Evolutionary conservation across 192 early-diverging fungal genomes (phyloP).

Genomic region (Coemansia sp.): DNA sequence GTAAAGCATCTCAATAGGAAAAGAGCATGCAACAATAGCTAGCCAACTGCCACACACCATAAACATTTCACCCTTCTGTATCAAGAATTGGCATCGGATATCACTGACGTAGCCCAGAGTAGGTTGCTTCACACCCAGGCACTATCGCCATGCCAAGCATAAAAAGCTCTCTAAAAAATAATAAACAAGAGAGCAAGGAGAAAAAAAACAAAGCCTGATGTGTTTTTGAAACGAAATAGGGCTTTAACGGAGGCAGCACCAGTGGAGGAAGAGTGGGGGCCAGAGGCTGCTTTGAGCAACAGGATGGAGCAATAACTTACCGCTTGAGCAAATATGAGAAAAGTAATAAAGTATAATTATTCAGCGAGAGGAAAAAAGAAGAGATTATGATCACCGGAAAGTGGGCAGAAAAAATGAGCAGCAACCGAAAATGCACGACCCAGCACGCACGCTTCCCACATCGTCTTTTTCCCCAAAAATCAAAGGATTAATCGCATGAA

Average conservation of each 20-base stretch:
- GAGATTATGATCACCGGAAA: conserved; percentile 38
- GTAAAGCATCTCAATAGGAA: neutral
- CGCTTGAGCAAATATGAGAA: conserved; percentile 16
- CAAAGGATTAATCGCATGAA: conserved; percentile 1
- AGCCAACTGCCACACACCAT: no score
- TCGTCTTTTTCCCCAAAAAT: conserved; percentile 12
- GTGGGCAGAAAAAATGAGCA: conserved; percentile 11
- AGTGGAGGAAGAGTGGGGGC: neutral
- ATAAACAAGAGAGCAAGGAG: neutral
- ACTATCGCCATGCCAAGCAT: no score
- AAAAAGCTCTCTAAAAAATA: neutral
- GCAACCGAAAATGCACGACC: neutral
- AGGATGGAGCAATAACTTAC: conserved; percentile 9
- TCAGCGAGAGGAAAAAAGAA: conserved; percentile 18
- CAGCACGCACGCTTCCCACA: no score
- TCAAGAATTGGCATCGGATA: neutral
- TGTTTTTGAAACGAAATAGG: neutral
- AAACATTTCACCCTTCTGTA: neutral
- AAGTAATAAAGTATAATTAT: conserved; percentile 24
- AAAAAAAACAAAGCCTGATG: conserved; percentile 3
- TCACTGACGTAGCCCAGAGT: neutral
- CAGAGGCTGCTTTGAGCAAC: neutral
- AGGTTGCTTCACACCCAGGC: neutral
- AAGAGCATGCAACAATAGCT: neutral
- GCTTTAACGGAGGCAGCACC: neutral